These are phyloP conservation scores for Cardamine chenopodiifolia DNA, from an alignment of 345 rosid species.

Conservation along the genomic window DNA sequence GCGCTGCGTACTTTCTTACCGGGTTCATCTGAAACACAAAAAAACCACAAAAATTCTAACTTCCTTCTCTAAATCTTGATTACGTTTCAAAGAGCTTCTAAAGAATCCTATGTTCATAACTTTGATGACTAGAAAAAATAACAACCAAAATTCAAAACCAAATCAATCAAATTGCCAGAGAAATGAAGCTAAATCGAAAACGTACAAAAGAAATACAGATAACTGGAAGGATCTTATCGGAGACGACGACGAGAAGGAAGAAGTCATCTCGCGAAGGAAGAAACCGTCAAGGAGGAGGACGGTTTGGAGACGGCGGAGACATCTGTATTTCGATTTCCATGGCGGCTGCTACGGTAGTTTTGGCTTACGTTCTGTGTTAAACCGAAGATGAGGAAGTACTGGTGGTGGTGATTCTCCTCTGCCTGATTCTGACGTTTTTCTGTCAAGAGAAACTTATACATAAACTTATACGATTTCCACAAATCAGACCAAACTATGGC, in stretches of 20 bases:
- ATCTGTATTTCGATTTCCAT: constrained; percentile 43
- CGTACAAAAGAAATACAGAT: constrained; percentile 85
- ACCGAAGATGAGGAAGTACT: constrained; percentile 58
- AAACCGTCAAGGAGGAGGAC: constrained; percentile 49
- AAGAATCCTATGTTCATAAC: constrained; percentile 9
- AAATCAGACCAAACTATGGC: too few species aligned
- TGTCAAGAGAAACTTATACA: too few species aligned
- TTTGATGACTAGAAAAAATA: constrained; percentile 1
- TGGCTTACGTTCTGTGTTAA: constrained; percentile 60
- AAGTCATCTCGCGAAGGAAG: constrained; percentile 84
- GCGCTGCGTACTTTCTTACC: constrained; percentile 95
- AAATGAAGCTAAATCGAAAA: too few species aligned
- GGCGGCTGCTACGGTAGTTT: constrained; percentile 19
- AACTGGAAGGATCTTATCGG: constrained; percentile 82
- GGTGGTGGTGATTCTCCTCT: constrained; percentile 42
- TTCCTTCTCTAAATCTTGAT: background rate
- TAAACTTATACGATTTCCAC: too few species aligned
- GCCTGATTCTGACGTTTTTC: constrained; percentile 60
- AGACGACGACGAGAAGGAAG: constrained; percentile 87
- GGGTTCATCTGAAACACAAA: constrained; percentile 66
- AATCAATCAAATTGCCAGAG: constrained; percentile 1
- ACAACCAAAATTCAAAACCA: background rate
- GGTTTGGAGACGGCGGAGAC: constrained; percentile 43
- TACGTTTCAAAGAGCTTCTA: constrained; percentile 11
- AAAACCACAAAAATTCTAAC: background rate